These are phyloP conservation scores for Zygoascus ofunaensis DNA, from an alignment of 805 yeast species.

Conservation along the genomic window DNA sequence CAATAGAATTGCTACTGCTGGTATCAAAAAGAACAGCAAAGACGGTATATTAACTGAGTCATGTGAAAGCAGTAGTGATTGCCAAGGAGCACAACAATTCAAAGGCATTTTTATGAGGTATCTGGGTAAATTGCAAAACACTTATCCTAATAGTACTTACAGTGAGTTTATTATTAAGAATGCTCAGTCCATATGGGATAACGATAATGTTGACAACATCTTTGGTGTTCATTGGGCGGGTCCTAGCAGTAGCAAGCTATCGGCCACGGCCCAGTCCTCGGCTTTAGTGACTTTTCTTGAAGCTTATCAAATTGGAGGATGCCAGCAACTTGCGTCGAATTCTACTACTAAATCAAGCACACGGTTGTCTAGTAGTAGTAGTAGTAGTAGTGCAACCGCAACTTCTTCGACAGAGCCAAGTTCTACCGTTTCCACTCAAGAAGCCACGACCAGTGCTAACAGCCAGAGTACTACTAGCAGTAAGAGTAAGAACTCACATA, in stretches of 20 bases:
- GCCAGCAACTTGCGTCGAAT: background rate
- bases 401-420: no score
- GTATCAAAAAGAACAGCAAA: slow-evolving; percentile 1
- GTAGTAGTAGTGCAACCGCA: no score
- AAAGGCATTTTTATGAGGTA: slow-evolving; percentile 12
- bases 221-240: slow-evolving; percentile 1
- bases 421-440: no score
- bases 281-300: background rate
- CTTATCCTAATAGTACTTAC: background rate
- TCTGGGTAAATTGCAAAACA: slow-evolving; percentile 2
- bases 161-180: background rate
- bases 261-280: background rate
- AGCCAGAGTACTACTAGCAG: no score
- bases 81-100: slow-evolving; percentile 9
- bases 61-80: slow-evolving; percentile 8
- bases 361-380: no score
- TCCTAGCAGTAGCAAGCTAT: background rate
- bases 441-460: no score
- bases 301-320: slow-evolving; percentile 1
- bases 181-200: background rate
- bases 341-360: background rate
- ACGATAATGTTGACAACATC: background rate
- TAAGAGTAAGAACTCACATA: no score
- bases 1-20: slow-evolving; percentile 6
- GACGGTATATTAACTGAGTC: slow-evolving; percentile 11